Base-by-base conservation (phyloP, 2,329 filamentous ascomycete species). In the Monosporascus cannonballus region DNA sequence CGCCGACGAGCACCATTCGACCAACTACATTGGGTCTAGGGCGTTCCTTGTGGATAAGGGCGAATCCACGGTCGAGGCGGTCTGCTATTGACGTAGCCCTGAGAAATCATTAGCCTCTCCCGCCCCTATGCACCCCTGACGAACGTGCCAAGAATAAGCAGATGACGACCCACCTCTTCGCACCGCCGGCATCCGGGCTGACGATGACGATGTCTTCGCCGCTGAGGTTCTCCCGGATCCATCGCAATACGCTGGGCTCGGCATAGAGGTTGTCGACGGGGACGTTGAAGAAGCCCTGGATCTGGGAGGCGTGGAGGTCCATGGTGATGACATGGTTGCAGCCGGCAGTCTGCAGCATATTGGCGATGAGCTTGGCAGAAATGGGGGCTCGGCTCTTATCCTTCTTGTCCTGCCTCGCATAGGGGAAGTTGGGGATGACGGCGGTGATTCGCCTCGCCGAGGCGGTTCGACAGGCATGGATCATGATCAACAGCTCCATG, bases 401-500 rank as follows among this genome's bases (percentile, higher is more conserved):
- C 75, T 97, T 97, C 79, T 97, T 97, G 73, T 97, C 94, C 74
- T 97, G 93, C 48, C 93, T 85, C 15, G 93, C 92, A 67, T 97
- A 97, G 27, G 92, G 92, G 73, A 96, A 97, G 73, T 96, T 96
- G 61, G 93, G 93, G 49, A 96, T 89, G 59, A 96, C 90, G 58
- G 91, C 93, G 22, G 93, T 96, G 73, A 97, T 96, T 59, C 93
- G 89, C 59, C 92, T 85, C 14, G 93, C 93, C 45, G 73, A 77
- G 37, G 78, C 78, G 34, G 76, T 80, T 44, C 76, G 75, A 79
- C 93, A 96, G 58, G 93, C 93, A 68, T 96, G 95, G 72, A 96
- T 95, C 86, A 96, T 96, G 74, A 97, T 96, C 61, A 97, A 82
- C 38, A 97, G 83, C 74, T 99, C 93, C 93, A 99, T 97, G 55